Base-by-base conservation (phyloP, 2,329 filamentous ascomycete genomes). In the Sarocladium strictum region DNA sequence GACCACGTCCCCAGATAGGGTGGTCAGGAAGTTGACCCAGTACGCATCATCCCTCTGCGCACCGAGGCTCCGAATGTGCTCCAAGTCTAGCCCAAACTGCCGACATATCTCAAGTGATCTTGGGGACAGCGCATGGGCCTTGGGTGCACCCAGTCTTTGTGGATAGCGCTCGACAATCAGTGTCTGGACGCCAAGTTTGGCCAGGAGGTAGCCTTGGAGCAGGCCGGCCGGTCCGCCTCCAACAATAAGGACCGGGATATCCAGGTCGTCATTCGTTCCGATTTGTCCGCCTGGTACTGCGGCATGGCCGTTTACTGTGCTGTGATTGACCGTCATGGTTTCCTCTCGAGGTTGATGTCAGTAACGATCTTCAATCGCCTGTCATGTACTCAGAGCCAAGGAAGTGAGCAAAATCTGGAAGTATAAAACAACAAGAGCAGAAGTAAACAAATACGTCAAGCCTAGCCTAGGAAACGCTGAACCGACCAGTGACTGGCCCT, bases 81-180 rank as follows among this genome's bases (percentile, higher is more conserved):
- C 32, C 7, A 57, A 45, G 17, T 55, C 49, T 7, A 58, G 29
- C 6, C 50, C 56, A 24, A 54, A 51, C 43, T 57, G 57, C 29
- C 57, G 56, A 38, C 57, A 58, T 19, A 57, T 58, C 45, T 58
- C 57, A 5, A 58, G 55, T 19, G 57, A 57, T 43, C n/a, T 33
- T 17, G 57, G 56, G 47, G 55, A 57, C 33, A 58, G 15, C 12
- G 57, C 57, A 37, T 58, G 57, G 17, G 57, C 57, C 47, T 58
- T 58, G 5, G 57, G 56, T 7, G 35, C 35, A 9, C 35, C 35
- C n/a, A 38, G 35, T 15, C 35, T 38, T n/a, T 38, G 35, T 19
- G 35, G 35, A 38, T 38, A 38, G 35, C 35, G 35, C 35, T 38
- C 35, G 35, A 38, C 15, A 19, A 38, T 38, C 5, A 38, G 35